These are phyloP conservation scores for Fusarium scirpi DNA, from an alignment of 2,329 filamentous ascomycete species.

Conservation along the genomic window DNA sequence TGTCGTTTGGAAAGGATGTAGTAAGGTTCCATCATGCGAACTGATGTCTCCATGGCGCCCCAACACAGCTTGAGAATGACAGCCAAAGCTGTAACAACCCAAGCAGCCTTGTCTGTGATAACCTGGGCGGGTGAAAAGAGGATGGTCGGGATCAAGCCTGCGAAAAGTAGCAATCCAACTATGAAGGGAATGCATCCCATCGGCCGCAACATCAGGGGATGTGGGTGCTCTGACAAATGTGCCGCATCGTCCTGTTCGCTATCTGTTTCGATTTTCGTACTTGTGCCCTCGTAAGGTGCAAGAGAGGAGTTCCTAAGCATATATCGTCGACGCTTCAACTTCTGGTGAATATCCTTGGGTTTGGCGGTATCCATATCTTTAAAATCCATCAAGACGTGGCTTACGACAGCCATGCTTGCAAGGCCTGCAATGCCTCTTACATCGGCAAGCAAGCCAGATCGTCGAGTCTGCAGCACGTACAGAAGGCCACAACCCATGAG, in stretches of 20 bases:
- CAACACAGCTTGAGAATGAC: constrained; percentile 76
- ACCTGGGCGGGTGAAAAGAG: constrained; percentile 68
- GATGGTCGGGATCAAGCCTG: constrained; percentile 69
- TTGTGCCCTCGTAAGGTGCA: constrained; percentile 70
- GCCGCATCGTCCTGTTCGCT: constrained; percentile 62
- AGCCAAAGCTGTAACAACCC: constrained; percentile 73
- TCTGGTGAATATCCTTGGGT: constrained; percentile 74
- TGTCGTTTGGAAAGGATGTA: constrained; percentile 75
- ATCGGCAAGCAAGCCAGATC: constrained; percentile 74
- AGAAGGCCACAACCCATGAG: constrained; percentile 68
- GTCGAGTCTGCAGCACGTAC: constrained; percentile 70
- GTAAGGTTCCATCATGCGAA: constrained; percentile 81
- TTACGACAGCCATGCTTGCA: constrained; percentile 79
- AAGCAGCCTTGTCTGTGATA: constrained; percentile 72
- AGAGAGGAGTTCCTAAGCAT: constrained; percentile 77
- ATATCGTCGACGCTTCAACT: constrained; percentile 75
- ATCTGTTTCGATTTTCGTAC: constrained; percentile 54
- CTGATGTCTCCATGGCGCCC: constrained; percentile 75
- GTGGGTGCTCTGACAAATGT: constrained; percentile 69
- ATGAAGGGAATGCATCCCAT: constrained; percentile 72
- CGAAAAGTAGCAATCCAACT: constrained; percentile 66
- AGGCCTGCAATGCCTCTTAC: constrained; percentile 80
- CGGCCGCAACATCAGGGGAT: constrained; percentile 75
- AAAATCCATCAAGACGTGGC: constrained; percentile 80
- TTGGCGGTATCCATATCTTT: constrained; percentile 76